These are phyloP conservation scores for Tolypocladium tundrense DNA, from an alignment of 2,329 filamentous ascomycete species.

Conservation along the genomic window DNA sequence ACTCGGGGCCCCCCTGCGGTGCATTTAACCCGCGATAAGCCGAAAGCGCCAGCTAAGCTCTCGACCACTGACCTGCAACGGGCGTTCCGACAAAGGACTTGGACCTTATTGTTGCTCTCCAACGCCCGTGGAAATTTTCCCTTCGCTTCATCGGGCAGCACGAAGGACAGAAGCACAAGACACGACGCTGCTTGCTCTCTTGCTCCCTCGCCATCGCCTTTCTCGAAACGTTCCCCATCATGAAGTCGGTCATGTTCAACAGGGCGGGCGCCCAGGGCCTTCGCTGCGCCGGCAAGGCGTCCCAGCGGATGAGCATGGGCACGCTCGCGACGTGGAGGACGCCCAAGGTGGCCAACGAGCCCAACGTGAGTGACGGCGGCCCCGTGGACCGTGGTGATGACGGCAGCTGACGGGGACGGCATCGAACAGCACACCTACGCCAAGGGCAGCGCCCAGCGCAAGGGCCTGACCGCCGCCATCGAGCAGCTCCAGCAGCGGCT, in stretches of 20 bases:
- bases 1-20: background rate
- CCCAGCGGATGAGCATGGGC: conserved; percentile 27
- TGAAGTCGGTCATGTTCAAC: conserved; percentile 24
- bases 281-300: conserved; percentile 15
- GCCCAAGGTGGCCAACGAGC: conserved; percentile 81
- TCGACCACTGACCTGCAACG: background rate
- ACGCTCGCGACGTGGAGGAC: conserved; percentile 79
- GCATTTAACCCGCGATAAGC: conserved; percentile 4
- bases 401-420: background rate
- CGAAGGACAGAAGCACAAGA: background rate
- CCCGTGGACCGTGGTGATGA: background rate
- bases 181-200: background rate
- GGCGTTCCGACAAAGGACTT: background rate
- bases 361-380: conserved; percentile 59
- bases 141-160: background rate
- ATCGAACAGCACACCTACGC: conserved; percentile 70
- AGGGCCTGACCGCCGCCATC: conserved; percentile 65
- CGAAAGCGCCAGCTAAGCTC: background rate
- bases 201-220: background rate
- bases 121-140: background rate
- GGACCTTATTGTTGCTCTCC: background rate
- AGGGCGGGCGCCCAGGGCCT: conserved; percentile 21
- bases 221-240: conserved; percentile 5
- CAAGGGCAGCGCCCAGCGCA: conserved; percentile 71
- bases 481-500: conserved; percentile 57